Evolutionary conservation across 129 eudicot species (phyloP), one percentile per base, ranked within the genome.

Genomic region (Saposhnikovia divaricata): DNA sequence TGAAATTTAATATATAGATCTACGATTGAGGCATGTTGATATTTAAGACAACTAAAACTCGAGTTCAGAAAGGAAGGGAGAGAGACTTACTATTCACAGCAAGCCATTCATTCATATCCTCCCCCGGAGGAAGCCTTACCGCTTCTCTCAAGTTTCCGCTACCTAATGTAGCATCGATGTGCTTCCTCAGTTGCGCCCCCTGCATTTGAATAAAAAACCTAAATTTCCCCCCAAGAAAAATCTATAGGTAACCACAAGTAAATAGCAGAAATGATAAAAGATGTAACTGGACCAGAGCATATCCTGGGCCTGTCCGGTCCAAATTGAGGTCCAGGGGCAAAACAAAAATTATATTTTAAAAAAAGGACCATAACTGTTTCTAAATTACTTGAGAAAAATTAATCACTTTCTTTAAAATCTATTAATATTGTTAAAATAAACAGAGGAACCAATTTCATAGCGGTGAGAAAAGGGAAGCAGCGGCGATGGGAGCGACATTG

Each of bases 81-180:
- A 44, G 61, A 34, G 12, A 79, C 31, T 85, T 76, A 92, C 98
- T 92, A 86, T 92, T 92, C 80, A 93, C 98, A 21, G 96, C 96
- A 80, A 93, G 96, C 96, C 98, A 90, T 85, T 93, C 98, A 78
- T 93, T 93, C 68, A 89, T 81, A 85, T 93, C 98, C 77, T 93
- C 96, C 68, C 98, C 96, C 8, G 98, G 96, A 46, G 93, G 96
- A 82, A 93, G 90, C 82, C 93, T 89, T 77, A 93, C 96, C 31
- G 98, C 96, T 89, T 93, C 98, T 84, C 92, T 87, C 82, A 93
- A 80, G 81, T 93, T 90, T 83, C 98, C 98, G 77, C 98, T 93
- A 51, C 98, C 98, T 85, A 93, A 87, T 74, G 98, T 93, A 37
- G 98, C 93, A 86, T 93, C 96, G 39, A 93, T 93, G 79, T 90